Percentiles rank a stretch among this genome's conserved stretches.
Conservation (phyloP, 2,329 filamentous ascomycete genomes). For the Cryphonectria nitschkei region DNA sequence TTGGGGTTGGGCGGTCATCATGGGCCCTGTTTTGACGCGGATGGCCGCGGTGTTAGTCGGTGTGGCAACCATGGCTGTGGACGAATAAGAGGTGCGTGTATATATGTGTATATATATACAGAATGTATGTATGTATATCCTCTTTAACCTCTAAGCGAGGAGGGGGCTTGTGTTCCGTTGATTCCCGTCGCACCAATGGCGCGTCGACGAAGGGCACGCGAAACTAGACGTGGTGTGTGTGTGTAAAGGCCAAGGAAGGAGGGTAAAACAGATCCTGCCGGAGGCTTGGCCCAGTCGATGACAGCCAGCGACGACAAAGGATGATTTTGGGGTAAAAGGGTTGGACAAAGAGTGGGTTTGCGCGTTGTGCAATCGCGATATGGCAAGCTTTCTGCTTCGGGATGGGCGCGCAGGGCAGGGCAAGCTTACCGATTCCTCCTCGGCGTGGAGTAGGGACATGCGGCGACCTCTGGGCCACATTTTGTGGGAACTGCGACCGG, state of each 20-base stretch:
- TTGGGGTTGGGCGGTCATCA: slow-evolving; percentile 53
- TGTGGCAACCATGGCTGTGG: slow-evolving; percentile 10
- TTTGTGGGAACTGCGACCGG: slow-evolving; percentile 53
- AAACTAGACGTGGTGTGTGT: not conserved
- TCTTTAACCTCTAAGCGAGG: no score
- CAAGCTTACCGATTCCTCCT: slow-evolving; percentile 54
- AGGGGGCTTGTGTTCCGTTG: not conserved
- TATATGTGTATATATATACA: not conserved
- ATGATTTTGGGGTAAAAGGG: not conserved
- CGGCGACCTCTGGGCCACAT: slow-evolving; percentile 53
- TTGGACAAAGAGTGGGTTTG: not conserved
- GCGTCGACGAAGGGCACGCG: not conserved
- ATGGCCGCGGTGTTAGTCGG: slow-evolving; percentile 19
- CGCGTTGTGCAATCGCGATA: slow-evolving; percentile 10
- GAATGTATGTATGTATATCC: not conserved
- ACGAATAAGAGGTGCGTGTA: not conserved
- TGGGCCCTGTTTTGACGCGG: slow-evolving; percentile 48
- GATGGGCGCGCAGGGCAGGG: not conserved
- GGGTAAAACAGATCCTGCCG: not conserved
- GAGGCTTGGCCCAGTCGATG: not conserved
- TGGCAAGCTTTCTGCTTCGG: not conserved
- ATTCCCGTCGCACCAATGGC: not conserved
- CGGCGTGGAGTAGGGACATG: slow-evolving; percentile 54
- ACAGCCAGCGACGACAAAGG: not conserved
- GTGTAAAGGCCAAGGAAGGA: not conserved